These are phyloP conservation scores for Coelastrella sp. DNA, from an alignment of 139 green algal genomes.

Conservation along the genomic window DNA sequence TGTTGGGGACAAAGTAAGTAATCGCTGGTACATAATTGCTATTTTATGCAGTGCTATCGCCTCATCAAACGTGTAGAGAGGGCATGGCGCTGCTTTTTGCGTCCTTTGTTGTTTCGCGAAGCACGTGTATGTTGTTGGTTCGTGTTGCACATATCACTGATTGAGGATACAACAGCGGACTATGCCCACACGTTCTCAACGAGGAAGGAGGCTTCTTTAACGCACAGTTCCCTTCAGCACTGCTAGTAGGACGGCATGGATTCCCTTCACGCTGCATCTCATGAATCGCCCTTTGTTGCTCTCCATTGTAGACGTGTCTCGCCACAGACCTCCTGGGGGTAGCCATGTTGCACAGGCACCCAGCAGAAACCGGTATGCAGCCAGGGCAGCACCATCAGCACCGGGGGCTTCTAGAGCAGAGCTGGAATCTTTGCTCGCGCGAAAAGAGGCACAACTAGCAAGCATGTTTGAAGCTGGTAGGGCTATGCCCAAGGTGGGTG, in stretches of 20 bases:
- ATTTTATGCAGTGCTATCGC: neutral
- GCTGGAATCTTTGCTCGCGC: slow-evolving; percentile 4
- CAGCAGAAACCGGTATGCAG: neutral
- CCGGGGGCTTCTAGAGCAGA: slow-evolving; percentile 6
- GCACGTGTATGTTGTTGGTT: neutral
- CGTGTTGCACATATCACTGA: too few species aligned
- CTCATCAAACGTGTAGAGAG: neutral
- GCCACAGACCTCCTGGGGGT: neutral
- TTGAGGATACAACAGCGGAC: too few species aligned
- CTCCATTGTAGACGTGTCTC: neutral
- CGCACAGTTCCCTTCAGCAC: neutral
- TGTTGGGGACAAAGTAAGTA: neutral
- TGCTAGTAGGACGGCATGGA: neutral
- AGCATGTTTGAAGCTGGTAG: slow-evolving; percentile 27
- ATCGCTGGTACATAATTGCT: neutral
- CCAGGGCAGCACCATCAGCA: slow-evolving; percentile 16
- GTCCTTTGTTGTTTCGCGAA: neutral
- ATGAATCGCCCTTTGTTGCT: neutral
- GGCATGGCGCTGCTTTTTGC: neutral
- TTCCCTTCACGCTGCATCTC: neutral
- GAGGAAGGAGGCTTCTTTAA: neutral
- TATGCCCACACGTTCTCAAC: neutral
- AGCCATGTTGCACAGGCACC: neutral
- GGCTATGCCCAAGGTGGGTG: slow-evolving; percentile 10
- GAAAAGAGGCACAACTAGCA: slow-evolving; percentile 18